These are phyloP conservation scores for Vanrija humicola DNA, from an alignment of 1,284 basidiomycete species.

Conservation along the genomic window DNA sequence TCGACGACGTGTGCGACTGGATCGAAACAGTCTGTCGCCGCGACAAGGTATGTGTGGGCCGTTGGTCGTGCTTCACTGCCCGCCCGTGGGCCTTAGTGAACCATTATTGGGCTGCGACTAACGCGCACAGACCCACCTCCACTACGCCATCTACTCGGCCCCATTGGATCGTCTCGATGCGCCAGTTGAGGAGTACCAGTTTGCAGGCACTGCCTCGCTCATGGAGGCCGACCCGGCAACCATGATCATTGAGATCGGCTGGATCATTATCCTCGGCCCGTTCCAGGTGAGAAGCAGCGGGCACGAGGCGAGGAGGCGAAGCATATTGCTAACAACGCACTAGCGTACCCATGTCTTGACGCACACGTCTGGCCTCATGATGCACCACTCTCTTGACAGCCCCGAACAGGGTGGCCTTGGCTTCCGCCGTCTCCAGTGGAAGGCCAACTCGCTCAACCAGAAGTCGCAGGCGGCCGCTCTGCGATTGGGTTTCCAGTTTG, in stretches of 20 bases:
- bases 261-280: conserved; percentile 32
- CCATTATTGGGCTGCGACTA: background rate
- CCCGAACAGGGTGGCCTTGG: conserved; percentile 35
- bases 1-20: conserved; percentile 31
- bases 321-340: background rate
- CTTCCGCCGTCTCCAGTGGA: conserved; percentile 40
- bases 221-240: conserved; percentile 24
- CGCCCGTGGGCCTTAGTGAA: background rate
- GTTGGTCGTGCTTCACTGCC: background rate
- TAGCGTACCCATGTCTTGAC: conserved; percentile 42
- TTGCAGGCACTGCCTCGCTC: conserved; percentile 36
- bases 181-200: conserved; percentile 26
- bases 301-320: too few relatives aligned
- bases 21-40: conserved; percentile 16
- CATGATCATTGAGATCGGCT: conserved; percentile 39
- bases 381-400: conserved; percentile 38
- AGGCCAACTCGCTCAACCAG: conserved; percentile 34
- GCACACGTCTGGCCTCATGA: conserved; percentile 35
- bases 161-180: conserved; percentile 20
- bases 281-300: conserved; percentile 29
- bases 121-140: conserved; percentile 5
- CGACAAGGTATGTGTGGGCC: background rate
- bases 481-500: conserved; percentile 34
- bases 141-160: conserved; percentile 37
- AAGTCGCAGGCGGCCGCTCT: conserved; percentile 25